Evolutionary conservation across 2,329 filamentous ascomycete species (phyloP).

Genomic region (Sporothrix brunneoviolacea): DNA sequence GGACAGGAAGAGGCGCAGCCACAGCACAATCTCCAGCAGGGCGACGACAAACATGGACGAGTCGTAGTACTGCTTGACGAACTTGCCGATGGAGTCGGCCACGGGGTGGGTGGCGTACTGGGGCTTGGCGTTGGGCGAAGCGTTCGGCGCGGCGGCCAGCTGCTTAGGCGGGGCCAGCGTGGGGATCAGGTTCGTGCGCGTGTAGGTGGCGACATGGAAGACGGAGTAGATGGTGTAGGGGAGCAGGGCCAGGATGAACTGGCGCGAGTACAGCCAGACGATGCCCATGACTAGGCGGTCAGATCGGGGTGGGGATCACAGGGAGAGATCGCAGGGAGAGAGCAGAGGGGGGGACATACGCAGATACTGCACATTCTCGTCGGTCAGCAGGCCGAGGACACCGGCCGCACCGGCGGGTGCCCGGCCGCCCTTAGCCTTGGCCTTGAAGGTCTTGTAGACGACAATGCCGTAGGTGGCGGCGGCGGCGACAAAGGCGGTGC

Average conservation of each 20-base stretch:
- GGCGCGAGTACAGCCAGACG: conserved; percentile 87
- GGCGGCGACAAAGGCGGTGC: conserved; percentile 81
- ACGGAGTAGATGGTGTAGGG: conserved; percentile 96
- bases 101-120: conserved; percentile 51
- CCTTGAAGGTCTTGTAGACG: conserved; percentile 82
- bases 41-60: conserved; percentile 90
- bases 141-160: conserved; percentile 44
- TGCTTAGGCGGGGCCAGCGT: conserved; percentile 65
- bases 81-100: conserved; percentile 78
- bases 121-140: conserved; percentile 50
- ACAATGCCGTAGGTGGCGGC: conserved; percentile 95
- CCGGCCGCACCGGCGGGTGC: conserved; percentile 47
- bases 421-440: conserved; percentile 58
- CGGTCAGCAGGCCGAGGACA: conserved; percentile 60
- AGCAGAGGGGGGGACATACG: conserved; percentile 50
- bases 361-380: conserved; percentile 98
- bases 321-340: background rate
- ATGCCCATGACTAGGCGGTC: conserved; percentile 70
- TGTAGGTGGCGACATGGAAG: conserved; percentile 97
- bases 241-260: conserved; percentile 83
- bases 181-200: conserved; percentile 86
- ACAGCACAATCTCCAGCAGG: conserved; percentile 77
- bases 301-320: conserved; percentile 10
- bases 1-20: conserved; percentile 73
- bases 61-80: conserved; percentile 98